Conservation (phyloP, 2,329 filamentous ascomycete genomes). For the Xylariaceae sp. region DNA sequence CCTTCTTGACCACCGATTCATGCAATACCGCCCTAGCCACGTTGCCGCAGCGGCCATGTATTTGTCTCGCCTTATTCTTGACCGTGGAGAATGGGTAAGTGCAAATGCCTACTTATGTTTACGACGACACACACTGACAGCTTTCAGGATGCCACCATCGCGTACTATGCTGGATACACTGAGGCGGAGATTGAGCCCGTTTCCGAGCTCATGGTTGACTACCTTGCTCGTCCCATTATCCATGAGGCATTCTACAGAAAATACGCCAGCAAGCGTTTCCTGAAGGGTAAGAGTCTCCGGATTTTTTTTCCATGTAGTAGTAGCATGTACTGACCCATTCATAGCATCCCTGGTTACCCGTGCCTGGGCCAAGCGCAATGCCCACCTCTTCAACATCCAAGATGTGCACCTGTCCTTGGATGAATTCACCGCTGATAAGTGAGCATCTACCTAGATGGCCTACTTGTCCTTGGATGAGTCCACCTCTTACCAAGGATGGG, state of each 20-base stretch:
- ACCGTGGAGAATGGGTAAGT: constrained; percentile 85
- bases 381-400: constrained; percentile 48
- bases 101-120: neutral
- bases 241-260: constrained; percentile 99
- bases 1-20: constrained; percentile 89
- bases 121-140: constrained; percentile 25
- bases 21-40: constrained; percentile 82
- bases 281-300: constrained; percentile 68
- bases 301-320: constrained; percentile 12
- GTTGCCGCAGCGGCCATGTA: constrained; percentile 94
- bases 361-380: constrained; percentile 86
- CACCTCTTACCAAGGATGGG: constrained; percentile 17
- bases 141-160: constrained; percentile 69
- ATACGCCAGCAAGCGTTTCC: constrained; percentile 98
- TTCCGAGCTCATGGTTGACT: constrained; percentile 92
- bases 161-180: constrained; percentile 87
- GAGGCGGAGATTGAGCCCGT: constrained; percentile 92
- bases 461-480: constrained; percentile 47
- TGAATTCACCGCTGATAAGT: constrained; percentile 33
- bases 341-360: constrained; percentile 85
- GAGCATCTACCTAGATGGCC: too few relatives aligned
- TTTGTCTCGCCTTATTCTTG: constrained; percentile 80
- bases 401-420: constrained; percentile 47
- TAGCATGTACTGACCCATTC: constrained; percentile 19
- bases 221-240: constrained; percentile 80